These are phyloP conservation scores for Tetrahymena thermophila DNA, from an alignment of 73 alveolate species.

Conservation along the genomic window DNA sequence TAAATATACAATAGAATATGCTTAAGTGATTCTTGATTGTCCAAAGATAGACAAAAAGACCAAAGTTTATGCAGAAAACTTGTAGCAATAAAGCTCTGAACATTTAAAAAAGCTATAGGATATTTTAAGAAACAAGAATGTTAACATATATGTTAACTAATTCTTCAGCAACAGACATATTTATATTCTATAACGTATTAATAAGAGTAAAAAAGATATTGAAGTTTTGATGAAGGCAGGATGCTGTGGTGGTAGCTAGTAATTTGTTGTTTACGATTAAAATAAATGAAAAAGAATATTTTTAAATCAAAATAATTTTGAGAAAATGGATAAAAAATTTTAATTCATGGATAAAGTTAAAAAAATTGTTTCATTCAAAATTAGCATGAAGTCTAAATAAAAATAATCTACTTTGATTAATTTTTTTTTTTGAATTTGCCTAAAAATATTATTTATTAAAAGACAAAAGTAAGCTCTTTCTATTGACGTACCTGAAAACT, in stretches of 20 bases:
- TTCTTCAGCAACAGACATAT: background rate
- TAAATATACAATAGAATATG: background rate
- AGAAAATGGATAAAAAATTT: too few species aligned
- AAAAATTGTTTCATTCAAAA: too few species aligned
- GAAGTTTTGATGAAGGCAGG: background rate
- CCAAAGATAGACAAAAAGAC: background rate
- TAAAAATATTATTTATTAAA: background rate
- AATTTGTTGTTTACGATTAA: background rate
- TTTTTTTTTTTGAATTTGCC: background rate
- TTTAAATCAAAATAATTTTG: too few species aligned
- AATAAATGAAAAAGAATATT: too few species aligned
- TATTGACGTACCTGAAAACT: background rate
- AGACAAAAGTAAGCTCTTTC: background rate
- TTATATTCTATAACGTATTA: background rate
- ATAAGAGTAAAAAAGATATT: background rate
- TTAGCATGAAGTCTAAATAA: too few species aligned
- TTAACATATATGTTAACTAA: background rate
- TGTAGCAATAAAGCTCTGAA: background rate
- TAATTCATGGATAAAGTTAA: too few species aligned
- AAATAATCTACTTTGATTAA: background rate
- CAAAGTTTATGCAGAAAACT: background rate
- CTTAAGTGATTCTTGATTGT: background rate
- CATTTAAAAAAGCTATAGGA: background rate
- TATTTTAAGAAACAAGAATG: background rate
- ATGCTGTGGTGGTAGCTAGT: background rate